Conservation (phyloP, 768 basidiomycete species). For the Phanerochaete sordida region DNA sequence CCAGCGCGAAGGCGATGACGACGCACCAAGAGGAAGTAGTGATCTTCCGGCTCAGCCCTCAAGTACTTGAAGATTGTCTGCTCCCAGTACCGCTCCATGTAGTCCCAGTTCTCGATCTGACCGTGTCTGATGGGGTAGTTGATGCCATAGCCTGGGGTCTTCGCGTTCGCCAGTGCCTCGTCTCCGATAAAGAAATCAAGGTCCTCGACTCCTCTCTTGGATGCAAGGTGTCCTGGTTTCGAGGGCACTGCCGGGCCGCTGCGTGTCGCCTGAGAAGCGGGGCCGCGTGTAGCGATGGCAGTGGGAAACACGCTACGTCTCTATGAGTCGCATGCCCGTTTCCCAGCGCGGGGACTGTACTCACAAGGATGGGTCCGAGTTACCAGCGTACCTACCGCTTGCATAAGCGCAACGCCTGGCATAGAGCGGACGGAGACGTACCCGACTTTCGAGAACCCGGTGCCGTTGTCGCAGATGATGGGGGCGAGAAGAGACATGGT, state of each 20-base stretch:
- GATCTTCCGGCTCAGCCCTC: constrained; percentile 97
- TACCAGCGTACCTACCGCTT: constrained; percentile 82
- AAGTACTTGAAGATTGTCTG: constrained; percentile 99
- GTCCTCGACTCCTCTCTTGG: constrained; percentile 97
- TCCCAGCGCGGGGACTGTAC: constrained; percentile 26
- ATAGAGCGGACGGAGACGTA: constrained; percentile 32
- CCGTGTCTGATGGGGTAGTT: constrained; percentile 98
- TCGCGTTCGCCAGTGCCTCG: constrained; percentile 93
- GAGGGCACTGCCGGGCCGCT: constrained; percentile 76
- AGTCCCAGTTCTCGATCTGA: constrained; percentile 97
- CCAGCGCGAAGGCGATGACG: background rate
- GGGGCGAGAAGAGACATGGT: constrained; percentile 84
- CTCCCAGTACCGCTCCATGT: constrained; percentile 99
- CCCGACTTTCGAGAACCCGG: constrained; percentile 97
- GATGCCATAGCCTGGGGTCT: constrained; percentile 90
- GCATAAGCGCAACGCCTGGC: background rate
- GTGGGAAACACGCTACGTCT: constrained; percentile 87
- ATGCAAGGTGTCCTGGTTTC: constrained; percentile 89
- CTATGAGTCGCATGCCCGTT: constrained; percentile 9
- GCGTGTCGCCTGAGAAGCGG: constrained; percentile 52
- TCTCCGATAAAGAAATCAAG: constrained; percentile 99
- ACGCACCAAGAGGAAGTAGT: constrained; percentile 93
- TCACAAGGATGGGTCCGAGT: constrained; percentile 97
- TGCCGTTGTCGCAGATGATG: constrained; percentile 97
- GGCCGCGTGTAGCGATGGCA: constrained; percentile 88